Conservation (phyloP, 805 yeast species). For the Kodamaea lidongshanica region DNA sequence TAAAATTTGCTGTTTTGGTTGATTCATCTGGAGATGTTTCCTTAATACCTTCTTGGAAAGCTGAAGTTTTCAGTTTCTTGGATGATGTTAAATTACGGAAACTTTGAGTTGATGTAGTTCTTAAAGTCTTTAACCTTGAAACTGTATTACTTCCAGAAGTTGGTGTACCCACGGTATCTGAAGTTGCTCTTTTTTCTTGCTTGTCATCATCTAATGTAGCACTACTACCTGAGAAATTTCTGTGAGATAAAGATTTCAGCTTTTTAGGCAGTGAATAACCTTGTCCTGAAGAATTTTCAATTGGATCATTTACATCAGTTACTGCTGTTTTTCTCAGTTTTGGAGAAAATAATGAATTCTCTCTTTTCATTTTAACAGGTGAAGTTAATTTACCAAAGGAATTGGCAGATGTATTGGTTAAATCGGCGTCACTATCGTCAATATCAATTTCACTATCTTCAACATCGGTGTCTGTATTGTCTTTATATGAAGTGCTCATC, state of each 20-base stretch:
- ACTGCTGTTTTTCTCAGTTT: constrained; percentile 7
- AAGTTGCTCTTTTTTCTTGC: constrained; percentile 24
- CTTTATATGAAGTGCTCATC: constrained; percentile 4
- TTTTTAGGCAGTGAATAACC: constrained; percentile 29
- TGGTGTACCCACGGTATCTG: constrained; percentile 29
- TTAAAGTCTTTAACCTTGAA: constrained; percentile 32
- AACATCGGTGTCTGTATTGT: constrained; percentile 9
- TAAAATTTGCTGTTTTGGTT: constrained; percentile 62
- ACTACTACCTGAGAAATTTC: constrained; percentile 4
- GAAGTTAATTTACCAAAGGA: constrained; percentile 16
- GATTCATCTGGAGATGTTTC: constrained; percentile 71
- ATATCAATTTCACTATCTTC: constrained; percentile 2
- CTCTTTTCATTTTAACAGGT: constrained; percentile 22
- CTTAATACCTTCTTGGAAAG: constrained; percentile 84
- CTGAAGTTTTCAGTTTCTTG: constrained; percentile 64
- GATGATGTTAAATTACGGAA: constrained; percentile 38
- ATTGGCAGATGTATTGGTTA: constrained; percentile 9
- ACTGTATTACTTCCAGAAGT: constrained; percentile 7
- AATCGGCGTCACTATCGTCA: constrained; percentile 3
- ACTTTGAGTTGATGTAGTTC: constrained; percentile 44
- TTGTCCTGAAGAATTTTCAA: constrained; percentile 26
- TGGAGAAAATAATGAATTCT: constrained; percentile 9
- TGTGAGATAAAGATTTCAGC: constrained; percentile 18
- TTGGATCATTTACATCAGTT: constrained; percentile 7
- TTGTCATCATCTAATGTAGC: constrained; percentile 8